Conservation (phyloP, 192 early-diverging fungal species). For the Coemansia sp. region DNA sequence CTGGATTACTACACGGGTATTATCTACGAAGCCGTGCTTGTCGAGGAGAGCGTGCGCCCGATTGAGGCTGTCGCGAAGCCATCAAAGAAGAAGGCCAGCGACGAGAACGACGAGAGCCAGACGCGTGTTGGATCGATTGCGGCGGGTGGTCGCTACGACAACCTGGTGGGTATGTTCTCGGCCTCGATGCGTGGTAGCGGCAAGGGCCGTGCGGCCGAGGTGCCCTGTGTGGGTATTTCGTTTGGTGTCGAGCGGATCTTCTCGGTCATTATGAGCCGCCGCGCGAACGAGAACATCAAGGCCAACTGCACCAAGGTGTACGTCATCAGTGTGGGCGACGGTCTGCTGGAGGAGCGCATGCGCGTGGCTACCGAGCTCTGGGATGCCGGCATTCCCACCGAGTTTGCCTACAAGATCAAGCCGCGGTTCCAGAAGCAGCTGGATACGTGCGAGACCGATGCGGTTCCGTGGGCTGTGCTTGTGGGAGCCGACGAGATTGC, state of each 20-base stretch:
- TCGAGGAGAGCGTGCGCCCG: conserved; percentile 37
- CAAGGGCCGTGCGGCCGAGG: conserved; percentile 35
- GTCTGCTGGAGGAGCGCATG: conserved; percentile 88
- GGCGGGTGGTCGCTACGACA: conserved; percentile 96
- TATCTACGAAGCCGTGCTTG: conserved; percentile 92
- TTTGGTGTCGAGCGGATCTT: conserved; percentile 97
- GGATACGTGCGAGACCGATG: conserved; percentile 73
- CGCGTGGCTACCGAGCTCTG: conserved; percentile 80
- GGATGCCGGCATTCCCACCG: conserved; percentile 86
- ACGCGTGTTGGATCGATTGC: conserved; percentile 93
- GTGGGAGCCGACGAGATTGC: conserved; percentile 80
- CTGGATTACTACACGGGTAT: conserved; percentile 99
- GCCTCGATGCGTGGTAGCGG: conserved; percentile 54
- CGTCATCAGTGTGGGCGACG: conserved; percentile 75
- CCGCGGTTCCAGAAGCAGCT: conserved; percentile 77
- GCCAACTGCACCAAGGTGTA: conserved; percentile 79
- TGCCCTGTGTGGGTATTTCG: conserved; percentile 94
- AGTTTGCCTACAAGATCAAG: conserved; percentile 92
- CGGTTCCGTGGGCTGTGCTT: conserved; percentile 88
- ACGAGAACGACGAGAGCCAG: conserved; percentile 63
- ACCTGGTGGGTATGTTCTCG: conserved; percentile 94
- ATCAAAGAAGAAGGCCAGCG: conserved; percentile 10
- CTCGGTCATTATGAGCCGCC: conserved; percentile 72
- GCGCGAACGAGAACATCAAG: conserved; percentile 59
- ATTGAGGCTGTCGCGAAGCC: conserved; percentile 19